A percentile compares a stretch with the other conserved stretches of the same genome.
These are phyloP conservation scores for Curvularia eragrostidis DNA, from an alignment of 2,329 filamentous ascomycete genomes.

Conservation along the genomic window DNA sequence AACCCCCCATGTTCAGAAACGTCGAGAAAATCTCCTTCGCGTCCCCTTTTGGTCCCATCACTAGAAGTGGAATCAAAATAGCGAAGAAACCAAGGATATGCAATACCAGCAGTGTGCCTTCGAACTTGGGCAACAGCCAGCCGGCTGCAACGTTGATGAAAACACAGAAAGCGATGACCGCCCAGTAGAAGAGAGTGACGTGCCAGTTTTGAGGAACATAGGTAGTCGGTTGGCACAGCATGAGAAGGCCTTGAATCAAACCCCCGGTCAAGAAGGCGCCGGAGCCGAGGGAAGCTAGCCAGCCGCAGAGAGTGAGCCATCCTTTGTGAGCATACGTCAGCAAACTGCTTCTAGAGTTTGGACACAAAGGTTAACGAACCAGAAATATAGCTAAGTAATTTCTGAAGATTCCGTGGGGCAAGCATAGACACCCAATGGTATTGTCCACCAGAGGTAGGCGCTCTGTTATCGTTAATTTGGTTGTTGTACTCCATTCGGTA, in stretches of 20 bases:
- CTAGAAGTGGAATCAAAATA: conserved; percentile 56
- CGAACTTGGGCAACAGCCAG: conserved; percentile 55
- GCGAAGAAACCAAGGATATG: conserved; percentile 60
- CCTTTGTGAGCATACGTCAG: conserved; percentile 27
- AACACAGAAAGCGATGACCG: conserved; percentile 49
- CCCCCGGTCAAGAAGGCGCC: conserved; percentile 36
- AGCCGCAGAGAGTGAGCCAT: conserved; percentile 53
- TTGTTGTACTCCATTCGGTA: neutral
- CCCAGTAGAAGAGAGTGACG: conserved; percentile 57
- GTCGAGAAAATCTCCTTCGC: conserved; percentile 53
- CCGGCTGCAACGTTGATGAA: conserved; percentile 55
- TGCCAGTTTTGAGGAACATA: conserved; percentile 57
- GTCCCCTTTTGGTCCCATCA: conserved; percentile 50
- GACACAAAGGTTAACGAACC: conserved; percentile 19
- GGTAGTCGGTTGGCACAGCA: conserved; percentile 45
- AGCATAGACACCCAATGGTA: conserved; percentile 51
- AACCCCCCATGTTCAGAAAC: conserved; percentile 56
- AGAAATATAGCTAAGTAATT: conserved; percentile 52
- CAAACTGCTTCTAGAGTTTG: neutral
- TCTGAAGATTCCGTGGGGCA: conserved; percentile 47
- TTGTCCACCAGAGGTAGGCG: conserved; percentile 45
- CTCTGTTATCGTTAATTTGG: conserved; percentile 9
- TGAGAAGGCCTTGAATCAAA: conserved; percentile 42
- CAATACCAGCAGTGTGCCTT: conserved; percentile 55
- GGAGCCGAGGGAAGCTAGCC: conserved; percentile 47